Percentiles rank a stretch among this genome's conserved stretches.
Conservation (phyloP, 2,329 filamentous ascomycete genomes). For the Diaporthe sp. region DNA sequence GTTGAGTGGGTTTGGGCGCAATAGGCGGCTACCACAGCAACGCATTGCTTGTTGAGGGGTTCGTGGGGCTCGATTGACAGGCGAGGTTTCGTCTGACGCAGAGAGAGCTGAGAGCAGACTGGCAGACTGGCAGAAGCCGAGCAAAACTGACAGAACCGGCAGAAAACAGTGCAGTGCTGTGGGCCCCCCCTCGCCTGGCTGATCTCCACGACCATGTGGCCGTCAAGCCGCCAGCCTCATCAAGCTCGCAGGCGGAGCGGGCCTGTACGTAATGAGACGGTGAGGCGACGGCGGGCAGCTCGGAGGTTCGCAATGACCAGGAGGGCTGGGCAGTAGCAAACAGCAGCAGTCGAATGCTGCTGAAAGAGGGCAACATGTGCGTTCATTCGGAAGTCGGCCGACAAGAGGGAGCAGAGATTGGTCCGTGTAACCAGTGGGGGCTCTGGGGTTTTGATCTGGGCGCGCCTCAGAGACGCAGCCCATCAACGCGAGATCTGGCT, state of each 20-base stretch:
- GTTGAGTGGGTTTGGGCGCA: background rate
- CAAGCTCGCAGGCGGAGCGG: slow-evolving; percentile 27
- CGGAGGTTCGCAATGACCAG: slow-evolving; percentile 21
- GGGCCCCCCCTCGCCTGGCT: background rate
- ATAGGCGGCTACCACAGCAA: slow-evolving; percentile 19
- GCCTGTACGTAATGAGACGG: slow-evolving; percentile 37
- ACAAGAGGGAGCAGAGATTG: slow-evolving; percentile 17
- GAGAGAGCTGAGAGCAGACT: background rate
- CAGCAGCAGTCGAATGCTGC: background rate
- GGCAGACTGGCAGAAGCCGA: background rate
- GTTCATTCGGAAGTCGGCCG: slow-evolving; percentile 34
- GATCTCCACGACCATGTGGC: slow-evolving; percentile 24
- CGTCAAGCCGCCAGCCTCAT: slow-evolving; percentile 15
- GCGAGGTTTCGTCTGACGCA: slow-evolving; percentile 22
- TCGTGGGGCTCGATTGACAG: slow-evolving; percentile 13
- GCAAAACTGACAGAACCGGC: background rate
- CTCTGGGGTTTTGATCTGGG: slow-evolving; percentile 28
- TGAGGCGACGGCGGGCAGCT: slow-evolving; percentile 14
- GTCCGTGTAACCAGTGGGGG: slow-evolving; percentile 16
- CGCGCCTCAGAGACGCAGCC: background rate
- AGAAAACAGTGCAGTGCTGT: background rate
- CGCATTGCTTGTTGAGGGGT: slow-evolving; percentile 8
- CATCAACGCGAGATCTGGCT: background rate
- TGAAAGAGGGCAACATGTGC: background rate
- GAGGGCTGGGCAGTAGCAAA: background rate